Evolutionary conservation across 2,329 filamentous ascomycete genomes (phyloP).

Genomic region (Sarocladium oryzae): DNA sequence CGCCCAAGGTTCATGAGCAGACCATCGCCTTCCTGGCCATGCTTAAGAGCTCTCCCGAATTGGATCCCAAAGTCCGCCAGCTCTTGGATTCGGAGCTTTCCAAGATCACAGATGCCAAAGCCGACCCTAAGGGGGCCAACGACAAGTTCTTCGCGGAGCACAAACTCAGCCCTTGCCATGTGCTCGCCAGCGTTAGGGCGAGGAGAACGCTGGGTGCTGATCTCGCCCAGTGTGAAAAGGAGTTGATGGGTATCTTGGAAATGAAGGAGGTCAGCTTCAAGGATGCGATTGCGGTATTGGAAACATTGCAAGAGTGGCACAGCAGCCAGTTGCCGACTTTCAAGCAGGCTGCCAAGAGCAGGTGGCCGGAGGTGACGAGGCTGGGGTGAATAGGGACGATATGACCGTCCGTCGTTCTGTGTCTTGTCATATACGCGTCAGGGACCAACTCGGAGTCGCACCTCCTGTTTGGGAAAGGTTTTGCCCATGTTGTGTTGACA

Average conservation of each 20-base stretch:
- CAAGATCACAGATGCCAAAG: conserved; percentile 49
- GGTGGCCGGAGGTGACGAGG: conserved; percentile 44
- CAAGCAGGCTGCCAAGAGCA: conserved; percentile 39
- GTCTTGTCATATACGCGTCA: not conserved
- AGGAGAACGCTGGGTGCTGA: conserved; percentile 54
- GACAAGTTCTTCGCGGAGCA: conserved; percentile 57
- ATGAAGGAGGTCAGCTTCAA: conserved; percentile 43
- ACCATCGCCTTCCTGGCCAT: conserved; percentile 61
- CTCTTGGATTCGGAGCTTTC: conserved; percentile 62
- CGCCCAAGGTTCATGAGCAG: conserved; percentile 72
- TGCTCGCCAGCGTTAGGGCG: conserved; percentile 56
- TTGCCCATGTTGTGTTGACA: not conserved
- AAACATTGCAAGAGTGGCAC: conserved; percentile 41
- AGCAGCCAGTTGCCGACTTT: conserved; percentile 42
- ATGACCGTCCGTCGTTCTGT: not conserved
- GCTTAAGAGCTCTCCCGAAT: conserved; percentile 47
- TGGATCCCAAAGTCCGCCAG: conserved; percentile 59
- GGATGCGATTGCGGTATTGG: conserved; percentile 44
- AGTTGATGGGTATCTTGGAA: conserved; percentile 53
- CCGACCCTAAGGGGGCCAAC: conserved; percentile 58
- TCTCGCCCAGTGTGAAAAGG: conserved; percentile 51
- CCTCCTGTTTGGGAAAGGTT: not conserved
- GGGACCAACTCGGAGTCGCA: not conserved
- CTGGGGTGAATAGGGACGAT: conserved; percentile 27
- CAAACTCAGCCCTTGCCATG: conserved; percentile 53